Conservation (phyloP, 106 monocot species). For the Allium sativum region DNA sequence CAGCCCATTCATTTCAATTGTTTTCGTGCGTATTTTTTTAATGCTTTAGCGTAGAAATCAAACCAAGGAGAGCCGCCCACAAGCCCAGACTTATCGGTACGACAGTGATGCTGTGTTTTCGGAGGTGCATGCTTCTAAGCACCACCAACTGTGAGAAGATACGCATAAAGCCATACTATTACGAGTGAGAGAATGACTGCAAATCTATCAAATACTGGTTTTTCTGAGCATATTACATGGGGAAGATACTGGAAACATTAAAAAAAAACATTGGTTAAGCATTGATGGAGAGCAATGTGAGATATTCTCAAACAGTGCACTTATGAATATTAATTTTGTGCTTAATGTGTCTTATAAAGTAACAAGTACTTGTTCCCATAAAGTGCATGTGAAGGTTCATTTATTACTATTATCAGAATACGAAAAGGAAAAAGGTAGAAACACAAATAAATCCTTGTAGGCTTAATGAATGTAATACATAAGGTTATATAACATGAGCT, state of each 20-base stretch:
- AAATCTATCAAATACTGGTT: constrained; percentile 71
- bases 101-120: constrained; percentile 91
- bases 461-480: too few relatives aligned
- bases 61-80: constrained; percentile 80
- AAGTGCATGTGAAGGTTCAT: too few relatives aligned
- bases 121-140: constrained; percentile 75
- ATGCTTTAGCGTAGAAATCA: neutral
- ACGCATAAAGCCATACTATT: constrained; percentile 93
- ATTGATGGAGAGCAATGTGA: too few relatives aligned
- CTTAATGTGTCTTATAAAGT: too few relatives aligned
- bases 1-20: neutral
- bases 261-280: neutral
- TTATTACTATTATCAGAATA: too few relatives aligned
- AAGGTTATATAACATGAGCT: too few relatives aligned
- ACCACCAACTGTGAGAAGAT: constrained; percentile 84
- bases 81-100: constrained; percentile 86
- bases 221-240: constrained; percentile 48
- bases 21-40: too few relatives aligned
- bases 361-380: too few relatives aligned
- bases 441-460: too few relatives aligned
- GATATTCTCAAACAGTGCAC: too few relatives aligned
- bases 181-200: constrained; percentile 73
- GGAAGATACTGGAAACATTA: constrained; percentile 59
- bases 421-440: too few relatives aligned
- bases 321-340: too few relatives aligned